Evolutionary conservation across 108 stramenopile species (phyloP).

Genomic region (Nitzschia inconspicua): DNA sequence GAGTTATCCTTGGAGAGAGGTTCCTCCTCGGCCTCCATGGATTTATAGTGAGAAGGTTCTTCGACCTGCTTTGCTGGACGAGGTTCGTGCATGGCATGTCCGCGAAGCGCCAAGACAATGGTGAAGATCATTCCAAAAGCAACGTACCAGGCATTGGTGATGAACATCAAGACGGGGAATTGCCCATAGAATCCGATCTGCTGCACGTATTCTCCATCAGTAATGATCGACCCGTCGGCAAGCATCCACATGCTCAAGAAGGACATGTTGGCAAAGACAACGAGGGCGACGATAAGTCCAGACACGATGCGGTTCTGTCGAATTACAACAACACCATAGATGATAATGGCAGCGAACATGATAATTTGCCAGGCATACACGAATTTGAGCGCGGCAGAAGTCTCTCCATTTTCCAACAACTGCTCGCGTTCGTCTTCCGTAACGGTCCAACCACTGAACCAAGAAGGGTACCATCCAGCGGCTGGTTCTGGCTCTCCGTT

Average conservation of each 20-base stretch:
- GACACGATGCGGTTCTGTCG: constrained; percentile 22
- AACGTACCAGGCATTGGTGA: constrained; percentile 48
- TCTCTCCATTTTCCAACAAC: constrained; percentile 17
- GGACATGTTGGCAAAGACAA: constrained; percentile 40
- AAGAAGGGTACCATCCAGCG: constrained; percentile 28
- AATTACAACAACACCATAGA: constrained; percentile 36
- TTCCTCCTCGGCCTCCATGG: too few relatives aligned
- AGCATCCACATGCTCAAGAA: constrained; percentile 49
- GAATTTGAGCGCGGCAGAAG: constrained; percentile 38
- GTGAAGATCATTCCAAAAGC: constrained; percentile 16
- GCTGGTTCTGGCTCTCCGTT: constrained; percentile 12
- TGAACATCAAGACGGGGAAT: constrained; percentile 50
- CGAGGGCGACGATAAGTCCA: constrained; percentile 32
- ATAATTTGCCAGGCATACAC: constrained; percentile 49
- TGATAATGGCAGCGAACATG: constrained; percentile 46
- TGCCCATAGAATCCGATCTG: constrained; percentile 58
- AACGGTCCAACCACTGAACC: constrained; percentile 46
- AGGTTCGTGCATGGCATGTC: too few relatives aligned
- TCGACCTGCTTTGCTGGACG: too few relatives aligned
- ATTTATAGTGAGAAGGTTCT: too few relatives aligned
- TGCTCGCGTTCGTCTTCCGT: constrained; percentile 30
- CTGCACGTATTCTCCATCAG: constrained; percentile 43
- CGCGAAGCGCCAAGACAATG: background rate
- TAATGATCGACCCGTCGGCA: constrained; percentile 41
- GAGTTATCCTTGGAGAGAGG: too few relatives aligned